Base-by-base conservation (phyloP, 148 eudicot genomes). In the Chenopodium album region DNA sequence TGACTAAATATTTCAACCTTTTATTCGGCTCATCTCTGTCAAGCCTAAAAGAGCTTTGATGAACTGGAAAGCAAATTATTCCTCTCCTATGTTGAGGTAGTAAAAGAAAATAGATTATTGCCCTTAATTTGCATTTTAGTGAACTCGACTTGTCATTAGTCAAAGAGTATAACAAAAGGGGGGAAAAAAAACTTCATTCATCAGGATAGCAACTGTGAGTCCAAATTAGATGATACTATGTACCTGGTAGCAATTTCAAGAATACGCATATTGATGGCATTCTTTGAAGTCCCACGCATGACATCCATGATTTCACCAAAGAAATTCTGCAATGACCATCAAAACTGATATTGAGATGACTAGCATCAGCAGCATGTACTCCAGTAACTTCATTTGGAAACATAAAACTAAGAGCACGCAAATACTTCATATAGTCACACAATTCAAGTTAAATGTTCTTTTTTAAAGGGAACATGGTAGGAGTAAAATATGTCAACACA, bases 241-340 rank as follows among this genome's bases (percentile, higher is more conserved):
- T 85, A 93, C 97, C 93, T 90, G 59, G 88, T 76, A 23, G 92
- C 94, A 77, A 88, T 84, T 60, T 84, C 86, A 79, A 93, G 97
- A 56, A 93, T 86, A 74, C 85, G 88, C 85, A 86, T 80, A 85
- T 82, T 83, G 68, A 93, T 84, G 44, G 79, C 87, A 81, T 60
- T 86, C 83, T 89, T 89, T 77, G 94, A 75, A 84, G 86, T 89
- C 81, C 97, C 97, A 79, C 85, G 92, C 93, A 90, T 86, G 83
- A 85, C 73, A 78, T 87, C 90, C 60, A 93, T 81, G 81, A 93
- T 86, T 67, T 93, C 91, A 82, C 86, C 56, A 79, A 93, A 90
- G 85, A 83, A 84, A 56, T 82, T 85, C 97, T 93, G 88, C 84
- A 81, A 65, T 22, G 48, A 79, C 20, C 75, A 76, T 68, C 31